phyloP scores from a whole-genome alignment of 2,329 filamentous ascomycete species.

The Macrophomina pseudophaseolina region DNA sequence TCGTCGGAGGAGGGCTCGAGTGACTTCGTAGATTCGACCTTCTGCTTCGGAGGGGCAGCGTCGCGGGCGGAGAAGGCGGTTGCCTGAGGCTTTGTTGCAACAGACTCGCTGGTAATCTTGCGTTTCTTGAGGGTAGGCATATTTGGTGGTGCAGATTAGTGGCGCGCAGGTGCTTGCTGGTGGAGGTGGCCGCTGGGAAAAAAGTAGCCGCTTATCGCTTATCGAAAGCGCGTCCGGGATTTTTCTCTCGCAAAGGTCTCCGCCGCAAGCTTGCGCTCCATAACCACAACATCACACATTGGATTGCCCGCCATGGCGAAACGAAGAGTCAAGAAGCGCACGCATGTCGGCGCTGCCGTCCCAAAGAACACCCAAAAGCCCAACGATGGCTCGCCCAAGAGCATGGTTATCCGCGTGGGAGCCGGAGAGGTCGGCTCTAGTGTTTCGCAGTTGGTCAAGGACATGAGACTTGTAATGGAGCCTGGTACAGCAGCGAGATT shows the following conservation, averaged over 20 bases:
- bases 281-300: slow-evolving; percentile 3
- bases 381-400: slow-evolving; percentile 77
- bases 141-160: slow-evolving; percentile 4
- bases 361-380: slow-evolving; percentile 62
- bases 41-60: slow-evolving; percentile 3
- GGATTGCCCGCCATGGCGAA: slow-evolving; percentile 27
- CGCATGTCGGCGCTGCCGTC: slow-evolving; percentile 72
- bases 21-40: slow-evolving; percentile 27
- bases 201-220: background rate
- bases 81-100: slow-evolving; percentile 7
- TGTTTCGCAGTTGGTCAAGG: slow-evolving; percentile 87
- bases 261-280: slow-evolving; percentile 11
- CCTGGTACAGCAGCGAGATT: slow-evolving; percentile 88
- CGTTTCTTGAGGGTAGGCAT: slow-evolving; percentile 52
- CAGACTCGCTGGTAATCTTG: slow-evolving; percentile 40
- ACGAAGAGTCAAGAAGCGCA: slow-evolving; percentile 73
- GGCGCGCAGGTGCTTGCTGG: background rate
- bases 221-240: slow-evolving; percentile 24
- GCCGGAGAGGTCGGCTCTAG: slow-evolving; percentile 91
- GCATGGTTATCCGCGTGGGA: slow-evolving; percentile 97
- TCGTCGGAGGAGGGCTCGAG: slow-evolving; percentile 30
- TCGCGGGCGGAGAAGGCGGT: slow-evolving; percentile 5
- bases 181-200: slow-evolving; percentile 6
- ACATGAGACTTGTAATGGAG: slow-evolving; percentile 94
- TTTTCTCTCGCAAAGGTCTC: slow-evolving; percentile 22